Percentiles rank a stretch among this genome's conserved stretches.
These are phyloP conservation scores for Entonaema liquescens DNA, from an alignment of 495 filamentous ascomycete genomes.

Conservation along the genomic window DNA sequence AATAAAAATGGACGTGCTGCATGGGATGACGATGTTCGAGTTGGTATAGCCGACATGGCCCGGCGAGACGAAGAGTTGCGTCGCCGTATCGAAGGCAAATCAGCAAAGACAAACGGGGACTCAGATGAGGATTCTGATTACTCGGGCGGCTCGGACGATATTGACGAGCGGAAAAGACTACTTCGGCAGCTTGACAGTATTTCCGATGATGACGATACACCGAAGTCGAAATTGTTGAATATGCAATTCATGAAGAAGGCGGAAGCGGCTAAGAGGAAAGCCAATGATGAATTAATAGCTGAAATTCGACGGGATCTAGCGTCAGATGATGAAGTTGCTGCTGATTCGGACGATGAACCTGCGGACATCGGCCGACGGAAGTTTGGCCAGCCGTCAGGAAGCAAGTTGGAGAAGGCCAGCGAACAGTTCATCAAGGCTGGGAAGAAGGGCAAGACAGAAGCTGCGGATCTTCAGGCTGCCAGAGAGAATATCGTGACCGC, in stretches of 20 bases:
- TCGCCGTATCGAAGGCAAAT: conserved; percentile 81
- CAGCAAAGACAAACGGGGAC: conserved; percentile 58
- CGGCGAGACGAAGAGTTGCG: conserved; percentile 85
- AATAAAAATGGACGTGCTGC: conserved; percentile 79
- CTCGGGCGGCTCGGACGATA: conserved; percentile 61
- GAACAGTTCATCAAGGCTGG: conserved; percentile 29
- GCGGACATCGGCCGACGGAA: conserved; percentile 71
- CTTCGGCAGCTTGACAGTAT: conserved; percentile 66
- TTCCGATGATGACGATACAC: conserved; percentile 48
- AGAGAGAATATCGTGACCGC: conserved; percentile 33
- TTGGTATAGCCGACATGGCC: conserved; percentile 82
- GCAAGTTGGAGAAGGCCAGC: conserved; percentile 35
- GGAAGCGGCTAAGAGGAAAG: conserved; percentile 75
- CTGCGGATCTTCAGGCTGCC: conserved; percentile 31
- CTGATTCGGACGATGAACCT: conserved; percentile 64
- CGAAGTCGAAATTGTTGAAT: conserved; percentile 54
- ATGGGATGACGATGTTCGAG: conserved; percentile 84
- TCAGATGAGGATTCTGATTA: conserved; percentile 64
- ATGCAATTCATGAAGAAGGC: conserved; percentile 85
- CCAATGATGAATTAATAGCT: conserved; percentile 84
- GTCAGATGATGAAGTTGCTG: conserved; percentile 57
- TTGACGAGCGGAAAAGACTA: conserved; percentile 64
- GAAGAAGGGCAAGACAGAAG: conserved; percentile 44
- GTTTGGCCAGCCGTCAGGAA: conserved; percentile 61
- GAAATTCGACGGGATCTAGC: conserved; percentile 76